phyloP scores from a whole-genome alignment of 306 rosid species.

The Pyrus bretschneideri region DNA sequence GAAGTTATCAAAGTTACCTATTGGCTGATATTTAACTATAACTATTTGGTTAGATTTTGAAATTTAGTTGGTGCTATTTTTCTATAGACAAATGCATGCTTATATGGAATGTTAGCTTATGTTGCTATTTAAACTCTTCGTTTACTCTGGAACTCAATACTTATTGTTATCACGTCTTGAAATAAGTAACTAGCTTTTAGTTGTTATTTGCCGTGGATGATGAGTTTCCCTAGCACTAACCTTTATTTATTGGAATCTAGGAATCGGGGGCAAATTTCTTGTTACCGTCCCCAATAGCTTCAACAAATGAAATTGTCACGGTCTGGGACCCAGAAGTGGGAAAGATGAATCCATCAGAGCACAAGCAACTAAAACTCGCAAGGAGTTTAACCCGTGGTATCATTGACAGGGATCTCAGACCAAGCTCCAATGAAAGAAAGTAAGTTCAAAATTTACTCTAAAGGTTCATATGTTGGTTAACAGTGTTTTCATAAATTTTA shows the following conservation, averaged over 20 bases:
- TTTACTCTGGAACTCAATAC: not conserved
- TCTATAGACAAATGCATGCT: not conserved
- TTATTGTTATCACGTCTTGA: not conserved
- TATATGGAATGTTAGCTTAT: not conserved
- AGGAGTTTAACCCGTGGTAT: constrained; percentile 96
- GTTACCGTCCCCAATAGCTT: constrained; percentile 83
- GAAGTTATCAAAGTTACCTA: constrained; percentile 3
- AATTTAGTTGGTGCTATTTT: not conserved
- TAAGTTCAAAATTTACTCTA: constrained; percentile 37
- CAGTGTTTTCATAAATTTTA: not conserved
- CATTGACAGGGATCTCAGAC: constrained; percentile 94
- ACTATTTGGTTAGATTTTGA: not conserved
- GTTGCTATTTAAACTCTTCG: not conserved
- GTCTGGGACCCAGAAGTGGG: constrained; percentile 97
- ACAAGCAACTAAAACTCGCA: constrained; percentile 92
- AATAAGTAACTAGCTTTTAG: not conserved
- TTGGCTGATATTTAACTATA: not conserved
- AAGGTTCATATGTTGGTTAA: not conserved
- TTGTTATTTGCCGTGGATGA: not conserved
- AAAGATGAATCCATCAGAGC: constrained; percentile 88
- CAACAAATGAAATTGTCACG: constrained; percentile 85
- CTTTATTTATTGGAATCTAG: constrained; percentile 46
- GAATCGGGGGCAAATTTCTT: constrained; percentile 95
- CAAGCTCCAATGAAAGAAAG: constrained; percentile 92
- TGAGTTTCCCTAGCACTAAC: constrained; percentile 9